These are phyloP conservation scores for Alnus rubra DNA, from an alignment of 306 rosid genomes.

Conservation along the genomic window DNA sequence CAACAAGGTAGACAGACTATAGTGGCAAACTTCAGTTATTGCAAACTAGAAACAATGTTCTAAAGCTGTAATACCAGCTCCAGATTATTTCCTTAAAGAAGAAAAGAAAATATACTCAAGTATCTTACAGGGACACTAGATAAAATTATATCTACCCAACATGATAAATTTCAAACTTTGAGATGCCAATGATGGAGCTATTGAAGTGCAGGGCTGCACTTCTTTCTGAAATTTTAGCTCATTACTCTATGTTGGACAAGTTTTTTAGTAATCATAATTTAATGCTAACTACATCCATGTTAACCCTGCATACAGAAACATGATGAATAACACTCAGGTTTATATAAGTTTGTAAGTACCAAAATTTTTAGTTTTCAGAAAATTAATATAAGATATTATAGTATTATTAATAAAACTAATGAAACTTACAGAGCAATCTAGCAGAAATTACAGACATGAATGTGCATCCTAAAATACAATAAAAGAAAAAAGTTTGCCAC, in stretches of 20 bases:
- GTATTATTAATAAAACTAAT: not conserved
- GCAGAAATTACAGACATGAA: conserved; percentile 3
- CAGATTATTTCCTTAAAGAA: not conserved
- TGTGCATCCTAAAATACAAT: not conserved
- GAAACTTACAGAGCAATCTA: not conserved
- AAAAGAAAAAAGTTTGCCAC: conserved; percentile 3
- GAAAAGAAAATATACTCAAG: not conserved
- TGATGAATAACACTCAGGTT: not conserved
- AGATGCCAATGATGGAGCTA: not conserved
- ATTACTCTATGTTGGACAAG: not conserved
- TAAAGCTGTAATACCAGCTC: not conserved
- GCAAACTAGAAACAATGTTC: not conserved
- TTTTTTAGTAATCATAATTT: not conserved
- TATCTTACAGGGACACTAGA: not conserved
- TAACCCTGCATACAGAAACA: not conserved
- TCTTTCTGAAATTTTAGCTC: not conserved
- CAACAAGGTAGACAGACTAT: conserved; percentile 10
- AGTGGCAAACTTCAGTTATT: not conserved
- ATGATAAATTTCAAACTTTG: not conserved
- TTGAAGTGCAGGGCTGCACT: not conserved
- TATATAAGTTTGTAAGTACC: not conserved
- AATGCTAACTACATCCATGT: not conserved
- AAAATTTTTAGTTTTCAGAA: not conserved
- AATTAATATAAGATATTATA: not conserved
- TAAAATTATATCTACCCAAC: not conserved